Conservation (phyloP, 768 basidiomycete genomes). For the Termitomyces heimii region DNA sequence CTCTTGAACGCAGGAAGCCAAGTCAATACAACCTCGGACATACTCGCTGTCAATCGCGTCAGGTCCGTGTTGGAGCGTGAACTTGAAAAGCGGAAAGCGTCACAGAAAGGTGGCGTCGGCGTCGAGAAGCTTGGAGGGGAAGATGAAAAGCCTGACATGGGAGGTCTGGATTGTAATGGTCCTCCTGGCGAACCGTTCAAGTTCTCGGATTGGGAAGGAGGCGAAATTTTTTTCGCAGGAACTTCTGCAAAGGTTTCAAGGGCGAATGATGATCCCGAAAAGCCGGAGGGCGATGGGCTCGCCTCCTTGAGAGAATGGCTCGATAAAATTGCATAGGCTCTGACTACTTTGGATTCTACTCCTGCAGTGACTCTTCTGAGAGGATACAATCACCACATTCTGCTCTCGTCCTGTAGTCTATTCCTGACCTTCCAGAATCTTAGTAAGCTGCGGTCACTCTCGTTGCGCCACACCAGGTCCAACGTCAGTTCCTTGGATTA, state of each 20-base stretch:
- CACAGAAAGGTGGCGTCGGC: slow-evolving; percentile 59
- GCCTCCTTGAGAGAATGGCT: slow-evolving; percentile 43
- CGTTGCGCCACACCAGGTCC: background rate
- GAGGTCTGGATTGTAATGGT: slow-evolving; percentile 67
- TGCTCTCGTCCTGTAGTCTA: background rate
- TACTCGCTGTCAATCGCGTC: slow-evolving; percentile 62
- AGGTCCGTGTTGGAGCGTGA: slow-evolving; percentile 79
- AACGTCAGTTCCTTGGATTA: background rate
- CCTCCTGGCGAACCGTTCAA: slow-evolving; percentile 51
- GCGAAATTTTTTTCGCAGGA: slow-evolving; percentile 64
- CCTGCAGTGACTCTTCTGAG: background rate
- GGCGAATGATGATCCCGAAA: slow-evolving; percentile 26
- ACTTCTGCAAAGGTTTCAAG: slow-evolving; percentile 37
- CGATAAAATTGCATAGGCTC: slow-evolving; percentile 23
- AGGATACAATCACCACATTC: background rate
- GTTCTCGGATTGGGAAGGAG: slow-evolving; percentile 82
- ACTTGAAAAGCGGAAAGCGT: slow-evolving; percentile 66
- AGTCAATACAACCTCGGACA: slow-evolving; percentile 26
- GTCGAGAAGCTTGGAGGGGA: slow-evolving; percentile 74
- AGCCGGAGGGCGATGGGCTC: slow-evolving; percentile 33
- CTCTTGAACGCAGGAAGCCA: slow-evolving; percentile 48
- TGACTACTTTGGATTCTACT: background rate
- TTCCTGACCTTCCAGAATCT: background rate
- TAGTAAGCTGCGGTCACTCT: background rate
- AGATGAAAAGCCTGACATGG: slow-evolving; percentile 57